Evolutionary conservation across 1,139 yeast genomes (phyloP).

Genomic region (Taphrina confusa): DNA sequence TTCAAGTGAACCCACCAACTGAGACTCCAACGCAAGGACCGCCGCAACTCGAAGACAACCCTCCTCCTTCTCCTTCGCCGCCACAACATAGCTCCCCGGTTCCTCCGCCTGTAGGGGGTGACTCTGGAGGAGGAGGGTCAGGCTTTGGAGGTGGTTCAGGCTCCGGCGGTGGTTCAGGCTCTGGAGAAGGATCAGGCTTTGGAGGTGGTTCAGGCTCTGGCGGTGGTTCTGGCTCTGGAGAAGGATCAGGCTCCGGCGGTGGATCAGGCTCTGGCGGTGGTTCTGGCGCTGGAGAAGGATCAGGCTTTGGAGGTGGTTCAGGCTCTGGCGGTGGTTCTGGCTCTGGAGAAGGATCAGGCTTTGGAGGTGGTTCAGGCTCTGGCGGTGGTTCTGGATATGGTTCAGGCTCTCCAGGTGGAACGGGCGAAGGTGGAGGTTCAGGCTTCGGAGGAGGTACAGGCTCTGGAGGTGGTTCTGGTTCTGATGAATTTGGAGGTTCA

Average conservation of each 20-base stretch:
- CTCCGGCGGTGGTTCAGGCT: neutral
- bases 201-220: neutral
- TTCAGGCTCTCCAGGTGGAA: neutral
- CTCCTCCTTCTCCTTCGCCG: neutral
- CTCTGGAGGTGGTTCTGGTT: neutral
- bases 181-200: neutral
- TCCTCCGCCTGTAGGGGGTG: neutral
- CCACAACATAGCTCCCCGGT: neutral
- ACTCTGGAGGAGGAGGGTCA: neutral
- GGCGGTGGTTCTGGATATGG: slow-evolving; percentile 1
- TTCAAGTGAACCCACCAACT: no score
- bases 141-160: neutral
- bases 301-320: neutral
- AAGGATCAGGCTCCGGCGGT: neutral
- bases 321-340: neutral
- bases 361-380: neutral
- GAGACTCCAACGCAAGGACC: neutral
- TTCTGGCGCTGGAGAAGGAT: neutral
- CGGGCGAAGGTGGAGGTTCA: neutral
- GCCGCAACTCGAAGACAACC: neutral
- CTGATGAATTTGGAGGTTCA: neutral
- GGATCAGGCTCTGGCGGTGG: neutral
- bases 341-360: neutral
- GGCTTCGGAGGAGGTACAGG: slow-evolving; percentile 3
- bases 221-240: neutral